Percentiles rank a stretch among this genome's conserved stretches.
These are phyloP conservation scores for Chlamydomonas sp. DNA, from an alignment of 139 green algal genomes.

Conservation along the genomic window DNA sequence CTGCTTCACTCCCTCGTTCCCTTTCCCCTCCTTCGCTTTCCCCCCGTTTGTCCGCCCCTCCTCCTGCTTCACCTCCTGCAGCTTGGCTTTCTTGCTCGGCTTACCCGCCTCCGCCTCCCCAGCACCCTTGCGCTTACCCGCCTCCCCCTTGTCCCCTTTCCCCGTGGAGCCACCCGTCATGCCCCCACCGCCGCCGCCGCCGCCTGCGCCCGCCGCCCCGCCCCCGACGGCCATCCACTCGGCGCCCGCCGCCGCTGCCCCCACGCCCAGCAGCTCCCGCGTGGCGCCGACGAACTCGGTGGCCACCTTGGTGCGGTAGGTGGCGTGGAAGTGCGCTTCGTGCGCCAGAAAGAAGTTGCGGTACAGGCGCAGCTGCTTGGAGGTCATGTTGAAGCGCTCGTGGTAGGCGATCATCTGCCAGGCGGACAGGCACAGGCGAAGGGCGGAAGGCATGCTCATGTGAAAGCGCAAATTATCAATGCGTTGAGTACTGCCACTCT, in stretches of 20 bases:
- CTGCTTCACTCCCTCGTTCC: neutral
- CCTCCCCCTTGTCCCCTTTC: neutral
- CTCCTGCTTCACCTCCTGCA: neutral
- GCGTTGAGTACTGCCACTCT: too few species aligned
- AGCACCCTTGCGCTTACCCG: neutral
- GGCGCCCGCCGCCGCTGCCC: neutral
- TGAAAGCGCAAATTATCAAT: too few species aligned
- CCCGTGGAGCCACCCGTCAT: neutral
- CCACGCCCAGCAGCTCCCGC: neutral
- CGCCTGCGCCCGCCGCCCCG: neutral
- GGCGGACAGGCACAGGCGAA: conserved; percentile 29
- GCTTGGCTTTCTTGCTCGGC: neutral
- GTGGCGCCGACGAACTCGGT: conserved; percentile 51
- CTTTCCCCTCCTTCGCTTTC: neutral
- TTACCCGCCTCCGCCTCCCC: neutral
- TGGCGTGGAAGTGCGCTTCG: conserved; percentile 40
- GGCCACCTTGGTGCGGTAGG: conserved; percentile 48
- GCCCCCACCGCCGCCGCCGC: neutral
- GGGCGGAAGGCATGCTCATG: too few species aligned
- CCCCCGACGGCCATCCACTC: neutral
- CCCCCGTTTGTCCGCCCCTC: neutral
- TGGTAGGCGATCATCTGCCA: conserved; percentile 73
- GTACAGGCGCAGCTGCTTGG: conserved; percentile 56
- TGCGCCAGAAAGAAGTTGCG: conserved; percentile 45
- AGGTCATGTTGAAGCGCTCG: conserved; percentile 63